Conservation (phyloP, 495 filamentous ascomycete genomes). For the Annulohypoxylon nitens region DNA sequence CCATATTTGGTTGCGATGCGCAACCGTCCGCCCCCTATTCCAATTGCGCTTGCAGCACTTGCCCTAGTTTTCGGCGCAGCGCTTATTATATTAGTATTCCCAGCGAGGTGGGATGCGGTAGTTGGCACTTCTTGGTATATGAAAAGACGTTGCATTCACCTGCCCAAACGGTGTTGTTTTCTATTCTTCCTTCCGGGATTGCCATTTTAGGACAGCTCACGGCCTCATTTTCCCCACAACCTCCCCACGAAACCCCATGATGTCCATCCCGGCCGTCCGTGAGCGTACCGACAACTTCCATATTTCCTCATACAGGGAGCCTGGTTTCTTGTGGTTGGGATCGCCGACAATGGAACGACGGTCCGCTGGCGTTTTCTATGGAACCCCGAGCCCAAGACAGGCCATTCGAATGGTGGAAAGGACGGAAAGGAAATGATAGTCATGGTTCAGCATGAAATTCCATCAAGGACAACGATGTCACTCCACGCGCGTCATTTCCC, state of each 20-base stretch:
- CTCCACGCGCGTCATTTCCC: constrained; percentile 30
- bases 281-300: constrained; percentile 14
- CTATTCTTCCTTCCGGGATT: constrained; percentile 47
- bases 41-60: constrained; percentile 15
- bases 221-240: constrained; percentile 32
- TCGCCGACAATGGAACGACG: constrained; percentile 49
- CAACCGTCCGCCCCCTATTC: constrained; percentile 21
- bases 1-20: constrained; percentile 14
- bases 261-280: constrained; percentile 18
- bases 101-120: constrained; percentile 41
- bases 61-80: constrained; percentile 32
- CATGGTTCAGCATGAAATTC: not conserved
- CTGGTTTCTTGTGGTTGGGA: constrained; percentile 25
- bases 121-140: constrained; percentile 34
- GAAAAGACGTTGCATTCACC: constrained; percentile 32
- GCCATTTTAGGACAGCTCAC: constrained; percentile 42
- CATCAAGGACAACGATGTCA: constrained; percentile 18
- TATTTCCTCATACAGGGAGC: constrained; percentile 9
- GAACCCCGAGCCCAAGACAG: constrained; percentile 16
- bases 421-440: constrained; percentile 16
- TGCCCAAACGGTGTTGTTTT: constrained; percentile 34
- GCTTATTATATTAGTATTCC: constrained; percentile 24
- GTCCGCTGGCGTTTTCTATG: constrained; percentile 28
- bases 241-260: constrained; percentile 38
- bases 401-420: constrained; percentile 31